Percentiles rank a stretch among this genome's conserved stretches.
Conservation (phyloP, 2,329 filamentous ascomycete genomes). For the Ophioceras dolichostomum region DNA sequence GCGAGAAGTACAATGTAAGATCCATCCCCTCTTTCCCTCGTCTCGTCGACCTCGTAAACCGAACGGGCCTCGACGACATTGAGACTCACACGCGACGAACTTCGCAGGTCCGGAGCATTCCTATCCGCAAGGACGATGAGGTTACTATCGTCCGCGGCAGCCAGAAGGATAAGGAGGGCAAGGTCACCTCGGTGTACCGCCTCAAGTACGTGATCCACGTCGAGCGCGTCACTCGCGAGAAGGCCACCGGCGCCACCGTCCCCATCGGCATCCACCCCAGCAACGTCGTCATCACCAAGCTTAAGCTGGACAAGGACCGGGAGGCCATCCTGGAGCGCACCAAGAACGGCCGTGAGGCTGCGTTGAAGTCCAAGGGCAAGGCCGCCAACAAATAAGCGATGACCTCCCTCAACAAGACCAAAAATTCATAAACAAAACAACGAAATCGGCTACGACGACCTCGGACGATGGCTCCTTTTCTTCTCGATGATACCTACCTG, state of each 20-base stretch:
- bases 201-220: slow-evolving; percentile 97
- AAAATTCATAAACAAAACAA: background rate
- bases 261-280: slow-evolving; percentile 90
- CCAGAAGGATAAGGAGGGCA: slow-evolving; percentile 98
- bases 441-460: slow-evolving; percentile 4
- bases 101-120: slow-evolving; percentile 91
- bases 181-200: slow-evolving; percentile 95
- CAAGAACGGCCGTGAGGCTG: slow-evolving; percentile 65
- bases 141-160: slow-evolving; percentile 82
- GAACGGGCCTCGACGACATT: background rate
- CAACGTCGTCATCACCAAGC: slow-evolving; percentile 97
- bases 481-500: slow-evolving; percentile 2
- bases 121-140: slow-evolving; percentile 96
- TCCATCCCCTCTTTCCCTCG: background rate
- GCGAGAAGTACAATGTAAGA: slow-evolving; percentile 96
- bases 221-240: slow-evolving; percentile 93
- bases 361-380: slow-evolving; percentile 58
- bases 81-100: background rate
- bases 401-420: background rate
- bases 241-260: slow-evolving; percentile 92
- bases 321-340: slow-evolving; percentile 81
- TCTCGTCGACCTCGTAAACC: too few species aligned
- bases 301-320: slow-evolving; percentile 95
- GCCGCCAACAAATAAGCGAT: slow-evolving; percentile 11
- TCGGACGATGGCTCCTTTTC: background rate